Conservation (phyloP, 345 rosid genomes). For the Populus tremula region DNA sequence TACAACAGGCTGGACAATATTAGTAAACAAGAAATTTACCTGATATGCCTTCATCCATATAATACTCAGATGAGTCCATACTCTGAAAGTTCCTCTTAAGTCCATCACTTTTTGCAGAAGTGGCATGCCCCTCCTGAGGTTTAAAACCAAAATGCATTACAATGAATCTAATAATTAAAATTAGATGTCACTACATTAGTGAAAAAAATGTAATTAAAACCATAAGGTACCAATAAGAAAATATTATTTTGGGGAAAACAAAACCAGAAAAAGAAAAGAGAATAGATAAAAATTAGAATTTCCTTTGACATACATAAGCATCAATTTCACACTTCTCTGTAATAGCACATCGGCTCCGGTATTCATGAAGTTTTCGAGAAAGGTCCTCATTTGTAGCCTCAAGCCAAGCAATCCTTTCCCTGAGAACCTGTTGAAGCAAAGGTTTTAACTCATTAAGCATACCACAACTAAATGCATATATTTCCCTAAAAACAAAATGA, state of each 20-base stretch:
- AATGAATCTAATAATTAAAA: not conserved
- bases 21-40: conserved; percentile 38
- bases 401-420: conserved; percentile 89
- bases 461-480: too few species aligned
- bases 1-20: not conserved
- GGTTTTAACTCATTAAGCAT: not conserved
- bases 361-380: conserved; percentile 82
- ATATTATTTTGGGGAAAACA: not conserved
- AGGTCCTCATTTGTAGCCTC: conserved; percentile 93
- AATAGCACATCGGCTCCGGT: conserved; percentile 58
- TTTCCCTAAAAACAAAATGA: too few species aligned
- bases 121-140: conserved; percentile 61
- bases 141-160: not conserved
- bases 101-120: conserved; percentile 70
- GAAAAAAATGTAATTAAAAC: not conserved
- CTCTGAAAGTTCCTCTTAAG: conserved; percentile 80
- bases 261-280: not conserved
- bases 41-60: conserved; percentile 63
- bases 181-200: not conserved
- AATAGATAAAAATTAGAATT: not conserved
- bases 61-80: conserved; percentile 71
- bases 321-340: conserved; percentile 63
- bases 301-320: conserved; percentile 55
- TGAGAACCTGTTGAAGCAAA: conserved; percentile 52
- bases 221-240: not conserved